Percentiles rank a stretch among this genome's conserved stretches.
These are phyloP conservation scores for Rhododendron williamsianum DNA, from an alignment of 148 eudicot species.

Conservation along the genomic window DNA sequence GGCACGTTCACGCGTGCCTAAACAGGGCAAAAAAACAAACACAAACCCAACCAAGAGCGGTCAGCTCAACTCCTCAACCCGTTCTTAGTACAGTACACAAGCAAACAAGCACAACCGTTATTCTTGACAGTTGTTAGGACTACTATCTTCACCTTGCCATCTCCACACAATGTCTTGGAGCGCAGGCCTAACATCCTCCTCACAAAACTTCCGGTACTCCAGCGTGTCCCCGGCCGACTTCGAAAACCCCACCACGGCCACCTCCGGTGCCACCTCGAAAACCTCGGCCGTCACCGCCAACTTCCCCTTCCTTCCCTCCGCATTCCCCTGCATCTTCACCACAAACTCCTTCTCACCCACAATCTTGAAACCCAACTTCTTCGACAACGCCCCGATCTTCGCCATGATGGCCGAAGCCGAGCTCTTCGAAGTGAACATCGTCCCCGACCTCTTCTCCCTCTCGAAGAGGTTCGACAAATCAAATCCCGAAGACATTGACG, in stretches of 20 bases:
- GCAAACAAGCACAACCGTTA: neutral
- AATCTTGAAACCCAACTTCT: constrained; percentile 37
- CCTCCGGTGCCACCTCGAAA: constrained; percentile 79
- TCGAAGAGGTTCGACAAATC: constrained; percentile 69
- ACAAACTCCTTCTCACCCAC: constrained; percentile 40
- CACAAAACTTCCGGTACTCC: constrained; percentile 74
- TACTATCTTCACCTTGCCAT: constrained; percentile 69
- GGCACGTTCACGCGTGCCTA: neutral
- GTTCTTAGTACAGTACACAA: neutral
- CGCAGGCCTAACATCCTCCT: constrained; percentile 72
- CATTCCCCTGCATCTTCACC: constrained; percentile 48
- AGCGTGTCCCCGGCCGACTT: constrained; percentile 79
- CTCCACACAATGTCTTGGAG: constrained; percentile 85
- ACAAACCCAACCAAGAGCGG: neutral
- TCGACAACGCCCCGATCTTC: constrained; percentile 30
- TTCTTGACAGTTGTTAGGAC: neutral
- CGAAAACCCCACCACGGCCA: constrained; percentile 79
- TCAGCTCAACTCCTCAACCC: neutral
- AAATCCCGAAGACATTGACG: constrained; percentile 87
- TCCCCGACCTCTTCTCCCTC: constrained; percentile 29
- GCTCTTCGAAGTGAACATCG: constrained; percentile 59
- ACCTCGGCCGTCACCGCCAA: constrained; percentile 67
- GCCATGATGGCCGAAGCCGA: constrained; percentile 43
- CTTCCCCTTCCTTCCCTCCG: constrained; percentile 69
- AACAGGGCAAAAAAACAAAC: neutral